Percentiles rank a stretch among this genome's conserved stretches.
These are phyloP conservation scores for Globisporangium alternatum DNA, from an alignment of 352 stramenopile species.

Conservation along the genomic window DNA sequence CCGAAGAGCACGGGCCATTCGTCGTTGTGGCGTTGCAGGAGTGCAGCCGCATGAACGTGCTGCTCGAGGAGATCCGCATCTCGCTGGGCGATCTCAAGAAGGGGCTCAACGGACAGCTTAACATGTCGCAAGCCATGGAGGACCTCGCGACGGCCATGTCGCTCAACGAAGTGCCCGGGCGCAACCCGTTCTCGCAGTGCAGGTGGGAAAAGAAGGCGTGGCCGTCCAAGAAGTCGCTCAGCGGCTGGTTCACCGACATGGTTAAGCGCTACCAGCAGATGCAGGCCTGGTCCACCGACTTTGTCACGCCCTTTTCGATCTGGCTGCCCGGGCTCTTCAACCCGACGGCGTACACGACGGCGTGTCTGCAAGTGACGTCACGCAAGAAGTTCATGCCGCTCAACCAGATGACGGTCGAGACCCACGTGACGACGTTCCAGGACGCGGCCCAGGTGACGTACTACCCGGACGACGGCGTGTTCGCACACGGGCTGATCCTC, in stretches of 20 bases:
- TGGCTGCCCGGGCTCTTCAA: slow-evolving; percentile 97
- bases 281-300: slow-evolving; percentile 83
- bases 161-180: slow-evolving; percentile 93
- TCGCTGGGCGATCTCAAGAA: slow-evolving; percentile 95
- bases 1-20: slow-evolving; percentile 88
- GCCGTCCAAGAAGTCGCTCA: slow-evolving; percentile 92
- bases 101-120: slow-evolving; percentile 93
- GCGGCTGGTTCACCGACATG: slow-evolving; percentile 93
- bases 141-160: slow-evolving; percentile 90
- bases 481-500: slow-evolving; percentile 95
- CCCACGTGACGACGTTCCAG: slow-evolving; percentile 93
- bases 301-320: slow-evolving; percentile 92
- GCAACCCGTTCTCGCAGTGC: slow-evolving; percentile 95
- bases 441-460: slow-evolving; percentile 74
- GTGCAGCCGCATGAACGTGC: slow-evolving; percentile 93
- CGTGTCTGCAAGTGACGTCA: slow-evolving; percentile 94
- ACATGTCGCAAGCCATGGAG: slow-evolving; percentile 95
- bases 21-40: slow-evolving; percentile 95
- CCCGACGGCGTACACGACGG: slow-evolving; percentile 94
- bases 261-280: slow-evolving; percentile 90
- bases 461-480: slow-evolving; percentile 91
- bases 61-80: slow-evolving; percentile 90
- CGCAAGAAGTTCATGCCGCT: slow-evolving; percentile 90
- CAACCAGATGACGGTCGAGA: slow-evolving; percentile 96
- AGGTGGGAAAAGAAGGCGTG: slow-evolving; percentile 96